Evolutionary conservation across 2,329 filamentous ascomycete genomes (phyloP).

Genomic region (Bipolaris sorokiniana): DNA sequence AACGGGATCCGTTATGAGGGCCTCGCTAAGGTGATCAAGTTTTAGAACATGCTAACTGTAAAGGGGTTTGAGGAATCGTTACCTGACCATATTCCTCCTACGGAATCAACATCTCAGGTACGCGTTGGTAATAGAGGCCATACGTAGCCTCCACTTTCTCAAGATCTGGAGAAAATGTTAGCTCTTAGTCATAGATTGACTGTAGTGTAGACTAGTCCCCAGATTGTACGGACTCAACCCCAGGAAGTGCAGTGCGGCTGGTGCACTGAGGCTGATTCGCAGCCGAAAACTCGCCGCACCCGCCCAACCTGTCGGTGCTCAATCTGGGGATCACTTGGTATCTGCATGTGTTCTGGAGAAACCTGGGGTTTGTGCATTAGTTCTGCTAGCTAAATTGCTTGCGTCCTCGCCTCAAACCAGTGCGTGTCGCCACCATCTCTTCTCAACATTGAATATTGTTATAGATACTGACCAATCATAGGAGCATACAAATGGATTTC

Average conservation of each 20-base stretch:
- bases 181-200: constrained; percentile 17
- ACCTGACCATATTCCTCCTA: neutral
- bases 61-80: too few species aligned
- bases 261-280: constrained; percentile 20
- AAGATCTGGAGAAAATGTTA: neutral
- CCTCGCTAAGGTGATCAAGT: too few species aligned
- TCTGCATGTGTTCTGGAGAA: constrained; percentile 9
- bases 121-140: neutral
- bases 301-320: constrained; percentile 16
- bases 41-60: too few species aligned
- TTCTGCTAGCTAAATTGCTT: neutral
- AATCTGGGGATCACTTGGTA: constrained; percentile 20
- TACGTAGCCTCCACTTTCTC: neutral
- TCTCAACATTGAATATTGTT: neutral
- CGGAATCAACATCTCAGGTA: neutral
- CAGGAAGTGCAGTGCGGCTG: constrained; percentile 33
- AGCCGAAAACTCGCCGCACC: constrained; percentile 15
- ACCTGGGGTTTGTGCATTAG: constrained; percentile 8
- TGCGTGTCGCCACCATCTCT: neutral
- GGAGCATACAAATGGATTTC: neutral
- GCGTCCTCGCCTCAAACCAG: neutral
- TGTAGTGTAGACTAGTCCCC: constrained; percentile 25
- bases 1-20: too few species aligned
- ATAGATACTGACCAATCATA: neutral
- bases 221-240: constrained; percentile 39